phyloP scores from a whole-genome alignment of 805 yeast species.

The Kurtzmaniella fragi region DNA sequence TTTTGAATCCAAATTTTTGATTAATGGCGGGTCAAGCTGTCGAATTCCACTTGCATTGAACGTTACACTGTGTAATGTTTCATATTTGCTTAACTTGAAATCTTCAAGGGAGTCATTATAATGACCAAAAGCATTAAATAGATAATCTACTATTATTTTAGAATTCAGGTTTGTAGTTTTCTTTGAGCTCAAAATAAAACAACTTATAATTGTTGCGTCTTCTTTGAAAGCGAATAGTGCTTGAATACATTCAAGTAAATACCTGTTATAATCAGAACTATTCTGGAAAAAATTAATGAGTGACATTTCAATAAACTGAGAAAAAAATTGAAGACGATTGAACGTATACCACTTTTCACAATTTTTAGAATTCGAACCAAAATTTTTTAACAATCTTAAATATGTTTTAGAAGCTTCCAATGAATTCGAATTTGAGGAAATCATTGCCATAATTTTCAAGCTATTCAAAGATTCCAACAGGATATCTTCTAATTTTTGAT shows the following conservation, averaged over 20 bases:
- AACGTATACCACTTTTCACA: no score
- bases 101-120: conserved; percentile 6
- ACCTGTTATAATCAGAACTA: conserved; percentile 5
- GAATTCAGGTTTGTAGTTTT: conserved; percentile 5
- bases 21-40: not conserved
- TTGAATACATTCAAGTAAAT: conserved; percentile 7
- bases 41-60: not conserved
- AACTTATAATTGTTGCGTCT: conserved; percentile 5
- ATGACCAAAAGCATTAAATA: conserved; percentile 10
- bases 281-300: conserved; percentile 13
- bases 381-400: no score
- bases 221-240: conserved; percentile 1
- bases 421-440: no score
- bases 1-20: conserved; percentile 5
- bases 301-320: no score
- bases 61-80: conserved; percentile 6
- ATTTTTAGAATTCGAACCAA: no score
- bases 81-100: conserved; percentile 6
- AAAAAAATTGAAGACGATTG: no score
- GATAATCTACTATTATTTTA: conserved; percentile 8
- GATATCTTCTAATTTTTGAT: no score
- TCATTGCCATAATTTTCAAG: no score
- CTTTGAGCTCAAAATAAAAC: conserved; percentile 1
- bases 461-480: no score
- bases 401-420: no score